These are phyloP conservation scores for Kodamaea hsintzibuensis DNA, from an alignment of 805 yeast genomes.

Conservation along the genomic window DNA sequence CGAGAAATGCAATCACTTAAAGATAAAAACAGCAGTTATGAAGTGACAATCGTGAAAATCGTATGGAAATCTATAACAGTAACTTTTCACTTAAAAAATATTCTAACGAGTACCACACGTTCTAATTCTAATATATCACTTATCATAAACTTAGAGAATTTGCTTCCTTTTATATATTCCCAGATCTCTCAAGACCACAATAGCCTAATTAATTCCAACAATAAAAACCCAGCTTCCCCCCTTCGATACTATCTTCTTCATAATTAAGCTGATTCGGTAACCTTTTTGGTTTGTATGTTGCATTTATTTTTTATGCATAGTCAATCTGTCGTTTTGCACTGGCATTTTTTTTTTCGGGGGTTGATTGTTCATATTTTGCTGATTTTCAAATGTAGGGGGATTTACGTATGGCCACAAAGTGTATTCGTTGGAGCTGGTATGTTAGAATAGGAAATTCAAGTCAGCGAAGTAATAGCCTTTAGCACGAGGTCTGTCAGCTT, in stretches of 20 bases:
- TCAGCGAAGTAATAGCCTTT: neutral
- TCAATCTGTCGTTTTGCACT: conserved; percentile 1
- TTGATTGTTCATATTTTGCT: neutral
- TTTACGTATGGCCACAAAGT: neutral
- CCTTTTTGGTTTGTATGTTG: neutral
- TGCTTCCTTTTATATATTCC: neutral
- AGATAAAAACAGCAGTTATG: neutral
- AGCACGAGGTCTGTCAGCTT: neutral
- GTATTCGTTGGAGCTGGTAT: neutral
- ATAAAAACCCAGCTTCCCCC: neutral
- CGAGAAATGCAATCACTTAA: neutral
- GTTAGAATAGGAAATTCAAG: neutral
- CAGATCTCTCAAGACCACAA: neutral
- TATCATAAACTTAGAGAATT: no score
- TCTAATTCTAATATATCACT: no score
- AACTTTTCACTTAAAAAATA: neutral
- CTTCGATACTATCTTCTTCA: conserved; percentile 1
- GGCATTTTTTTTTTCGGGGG: neutral
- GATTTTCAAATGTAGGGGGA: neutral
- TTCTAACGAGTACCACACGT: neutral
- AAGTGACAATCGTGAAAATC: neutral
- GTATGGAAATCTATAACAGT: neutral
- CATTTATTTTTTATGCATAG: neutral
- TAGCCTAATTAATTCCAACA: neutral
- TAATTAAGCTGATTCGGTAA: conserved; percentile 1